Evolutionary conservation across 805 yeast genomes (phyloP).

Genomic region (Ogataea populi-albae): DNA sequence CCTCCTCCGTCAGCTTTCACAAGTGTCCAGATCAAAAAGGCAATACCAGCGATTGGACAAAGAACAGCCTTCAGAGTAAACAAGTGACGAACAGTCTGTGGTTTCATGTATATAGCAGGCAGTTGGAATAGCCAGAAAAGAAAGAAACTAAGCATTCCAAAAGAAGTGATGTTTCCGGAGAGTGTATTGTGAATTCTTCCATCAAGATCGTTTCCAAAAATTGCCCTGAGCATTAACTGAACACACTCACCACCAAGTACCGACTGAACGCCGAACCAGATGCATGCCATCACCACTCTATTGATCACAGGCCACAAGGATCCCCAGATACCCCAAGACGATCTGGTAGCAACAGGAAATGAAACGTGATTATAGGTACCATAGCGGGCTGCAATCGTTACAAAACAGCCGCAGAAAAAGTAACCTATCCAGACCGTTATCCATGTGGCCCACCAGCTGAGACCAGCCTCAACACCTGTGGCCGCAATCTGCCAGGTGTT

Average conservation of each 20-base stretch:
- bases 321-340: conserved; percentile 85
- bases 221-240: conserved; percentile 68
- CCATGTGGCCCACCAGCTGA: conserved; percentile 93
- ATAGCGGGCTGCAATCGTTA: conserved; percentile 68
- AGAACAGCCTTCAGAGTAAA: conserved; percentile 78
- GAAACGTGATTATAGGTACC: conserved; percentile 81
- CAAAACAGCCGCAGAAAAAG: conserved; percentile 62
- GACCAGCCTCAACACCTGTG: conserved; percentile 73
- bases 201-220: conserved; percentile 66
- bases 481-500: conserved; percentile 92
- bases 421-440: conserved; percentile 87
- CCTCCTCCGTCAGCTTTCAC: conserved; percentile 80
- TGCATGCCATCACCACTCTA: conserved; percentile 72
- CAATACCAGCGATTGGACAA: conserved; percentile 81
- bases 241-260: conserved; percentile 86
- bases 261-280: conserved; percentile 87
- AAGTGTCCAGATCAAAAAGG: conserved; percentile 79
- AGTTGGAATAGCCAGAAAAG: conserved; percentile 77
- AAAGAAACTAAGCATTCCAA: conserved; percentile 72
- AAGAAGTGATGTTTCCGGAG: conserved; percentile 58
- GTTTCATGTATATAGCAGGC: conserved; percentile 79
- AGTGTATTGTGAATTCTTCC: conserved; percentile 62
- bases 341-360: conserved; percentile 78
- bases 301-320: conserved; percentile 85
- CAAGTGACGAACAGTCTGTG: conserved; percentile 78